These are phyloP conservation scores for Trichosporon sp. DNA, from an alignment of 1,284 basidiomycete species.

Conservation along the genomic window DNA sequence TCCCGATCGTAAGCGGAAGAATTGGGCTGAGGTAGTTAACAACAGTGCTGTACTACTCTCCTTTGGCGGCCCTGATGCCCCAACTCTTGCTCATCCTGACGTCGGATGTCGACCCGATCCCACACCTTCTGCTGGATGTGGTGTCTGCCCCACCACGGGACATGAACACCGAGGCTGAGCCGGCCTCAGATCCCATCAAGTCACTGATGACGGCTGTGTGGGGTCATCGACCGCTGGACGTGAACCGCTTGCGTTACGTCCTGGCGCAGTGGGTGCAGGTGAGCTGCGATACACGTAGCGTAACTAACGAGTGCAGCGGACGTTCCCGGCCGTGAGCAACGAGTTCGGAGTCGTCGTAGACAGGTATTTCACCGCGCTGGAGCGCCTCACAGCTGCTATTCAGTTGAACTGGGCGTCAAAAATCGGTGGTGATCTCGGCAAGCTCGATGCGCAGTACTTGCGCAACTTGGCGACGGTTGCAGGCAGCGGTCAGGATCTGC, in stretches of 20 bases:
- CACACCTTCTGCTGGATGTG: not conserved
- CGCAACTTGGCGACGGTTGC: slow-evolving; percentile 15
- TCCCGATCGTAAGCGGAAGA: slow-evolving; percentile 32
- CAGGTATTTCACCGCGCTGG: not conserved
- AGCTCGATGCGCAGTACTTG: slow-evolving; percentile 25
- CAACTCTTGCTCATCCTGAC: slow-evolving; percentile 33
- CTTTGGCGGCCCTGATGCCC: slow-evolving; percentile 34
- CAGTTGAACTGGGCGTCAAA: slow-evolving; percentile 11
- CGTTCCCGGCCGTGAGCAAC: not conserved
- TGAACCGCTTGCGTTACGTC: slow-evolving; percentile 31
- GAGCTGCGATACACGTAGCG: not conserved
- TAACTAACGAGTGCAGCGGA: slow-evolving; percentile 18
- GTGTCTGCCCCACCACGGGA: not conserved
- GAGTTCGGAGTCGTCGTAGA: slow-evolving; percentile 3
- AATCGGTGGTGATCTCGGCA: not conserved
- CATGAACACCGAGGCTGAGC: not conserved
- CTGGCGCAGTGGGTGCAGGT: slow-evolving; percentile 36
- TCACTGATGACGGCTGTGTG: slow-evolving; percentile 29
- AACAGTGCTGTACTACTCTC: slow-evolving; percentile 35
- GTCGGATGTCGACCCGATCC: slow-evolving; percentile 13
- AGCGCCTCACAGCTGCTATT: not conserved
- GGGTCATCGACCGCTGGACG: slow-evolving; percentile 28
- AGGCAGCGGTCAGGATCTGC: slow-evolving; percentile 15
- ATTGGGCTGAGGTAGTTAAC: slow-evolving; percentile 19
- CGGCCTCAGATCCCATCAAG: not conserved